A percentile compares a stretch with the other conserved stretches of the same genome.
These are phyloP conservation scores for Calonectria pseudoreteaudii DNA, from an alignment of 2,329 filamentous ascomycete species.

Conservation along the genomic window DNA sequence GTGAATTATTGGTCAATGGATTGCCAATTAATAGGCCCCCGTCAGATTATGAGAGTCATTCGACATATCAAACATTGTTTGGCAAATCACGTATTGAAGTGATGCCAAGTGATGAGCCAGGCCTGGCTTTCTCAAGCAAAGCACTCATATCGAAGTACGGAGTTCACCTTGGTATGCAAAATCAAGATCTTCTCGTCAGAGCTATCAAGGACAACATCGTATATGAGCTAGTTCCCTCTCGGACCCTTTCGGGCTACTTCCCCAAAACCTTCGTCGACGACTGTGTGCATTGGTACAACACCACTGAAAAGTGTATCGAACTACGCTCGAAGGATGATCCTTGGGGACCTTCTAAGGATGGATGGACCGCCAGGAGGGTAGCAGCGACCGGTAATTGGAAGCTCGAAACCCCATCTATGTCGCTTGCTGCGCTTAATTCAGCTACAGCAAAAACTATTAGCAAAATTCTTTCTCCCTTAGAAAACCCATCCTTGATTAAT, in stretches of 20 bases:
- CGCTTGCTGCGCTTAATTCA: background rate
- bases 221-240: background rate
- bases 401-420: background rate
- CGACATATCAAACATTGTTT: constrained; percentile 25
- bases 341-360: background rate
- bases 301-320: background rate
- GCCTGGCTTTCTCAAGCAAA: constrained; percentile 53
- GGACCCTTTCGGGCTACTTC: background rate
- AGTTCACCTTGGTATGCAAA: background rate
- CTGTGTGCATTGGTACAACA: background rate
- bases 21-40: constrained; percentile 20
- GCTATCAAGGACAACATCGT: background rate
- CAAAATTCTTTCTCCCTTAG: background rate
- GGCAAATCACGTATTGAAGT: constrained; percentile 24
- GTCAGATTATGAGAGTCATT: background rate
- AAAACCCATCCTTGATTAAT: background rate
- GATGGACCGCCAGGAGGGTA: background rate
- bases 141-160: background rate
- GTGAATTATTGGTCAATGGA: constrained; percentile 26
- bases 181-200: background rate
- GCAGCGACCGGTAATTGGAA: background rate
- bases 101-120: constrained; percentile 27
- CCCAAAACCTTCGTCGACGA: background rate
- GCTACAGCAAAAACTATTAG: background rate
- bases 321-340: background rate